These are phyloP conservation scores for Avena eriantha DNA, from an alignment of 176 grass and related monocot genomes.

Conservation along the genomic window DNA sequence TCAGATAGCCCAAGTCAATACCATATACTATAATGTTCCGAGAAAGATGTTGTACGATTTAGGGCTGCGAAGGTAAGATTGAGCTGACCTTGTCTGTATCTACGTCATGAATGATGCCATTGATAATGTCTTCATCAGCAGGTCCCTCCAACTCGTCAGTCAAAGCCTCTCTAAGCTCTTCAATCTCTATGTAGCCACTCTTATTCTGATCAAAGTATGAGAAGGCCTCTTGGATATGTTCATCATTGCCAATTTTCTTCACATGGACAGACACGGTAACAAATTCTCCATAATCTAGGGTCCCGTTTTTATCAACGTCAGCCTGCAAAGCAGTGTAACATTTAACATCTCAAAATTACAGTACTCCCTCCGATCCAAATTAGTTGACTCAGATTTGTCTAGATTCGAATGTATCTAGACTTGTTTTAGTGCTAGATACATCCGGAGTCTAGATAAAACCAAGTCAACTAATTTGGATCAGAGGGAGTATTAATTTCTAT, in stretches of 20 bases:
- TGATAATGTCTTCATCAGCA: conserved; percentile 72
- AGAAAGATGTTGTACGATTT: conserved; percentile 2
- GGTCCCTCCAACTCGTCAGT: conserved; percentile 68
- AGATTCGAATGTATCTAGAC: no score
- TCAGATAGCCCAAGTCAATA: background rate
- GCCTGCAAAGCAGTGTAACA: conserved; percentile 61
- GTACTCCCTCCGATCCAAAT: background rate
- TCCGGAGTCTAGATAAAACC: no score
- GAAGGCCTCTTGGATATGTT: conserved; percentile 83
- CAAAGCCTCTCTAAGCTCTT: conserved; percentile 76
- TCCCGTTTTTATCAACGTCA: conserved; percentile 77
- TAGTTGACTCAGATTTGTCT: no score
- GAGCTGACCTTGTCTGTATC: conserved; percentile 84
- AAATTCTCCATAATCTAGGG: conserved; percentile 83
- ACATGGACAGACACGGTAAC: conserved; percentile 89
- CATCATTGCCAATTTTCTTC: conserved; percentile 78
- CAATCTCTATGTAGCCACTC: conserved; percentile 91
- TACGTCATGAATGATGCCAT: conserved; percentile 75
- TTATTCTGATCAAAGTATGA: conserved; percentile 74
- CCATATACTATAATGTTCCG: background rate
- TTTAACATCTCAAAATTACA: conserved; percentile 20
- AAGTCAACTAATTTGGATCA: no score
- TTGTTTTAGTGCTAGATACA: no score
- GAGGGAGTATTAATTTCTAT: background rate
- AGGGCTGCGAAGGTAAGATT: background rate